Conservation (phyloP, 441 rosid species). For the Euphorbia celastroides region DNA sequence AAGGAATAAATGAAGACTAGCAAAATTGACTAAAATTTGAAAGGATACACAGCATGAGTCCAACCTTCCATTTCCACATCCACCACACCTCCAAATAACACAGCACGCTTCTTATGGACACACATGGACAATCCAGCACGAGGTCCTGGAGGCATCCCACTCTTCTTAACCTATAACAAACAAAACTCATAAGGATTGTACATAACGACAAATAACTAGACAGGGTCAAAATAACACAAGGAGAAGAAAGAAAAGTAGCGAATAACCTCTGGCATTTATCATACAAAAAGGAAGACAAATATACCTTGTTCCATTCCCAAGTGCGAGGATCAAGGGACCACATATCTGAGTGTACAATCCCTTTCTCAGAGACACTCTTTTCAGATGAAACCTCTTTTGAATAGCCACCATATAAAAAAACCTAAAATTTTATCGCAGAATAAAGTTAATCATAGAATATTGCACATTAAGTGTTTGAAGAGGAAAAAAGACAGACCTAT, state of each 20-base stretch:
- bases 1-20: conserved; percentile 3
- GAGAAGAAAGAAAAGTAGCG: background rate
- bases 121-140: conserved; percentile 93
- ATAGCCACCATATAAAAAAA: conserved; percentile 89
- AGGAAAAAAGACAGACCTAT: background rate
- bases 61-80: conserved; percentile 95
- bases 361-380: conserved; percentile 76
- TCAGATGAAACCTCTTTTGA: conserved; percentile 88
- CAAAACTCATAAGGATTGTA: conserved; percentile 11
- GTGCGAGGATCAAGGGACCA: conserved; percentile 98
- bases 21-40: background rate
- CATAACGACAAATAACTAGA: background rate
- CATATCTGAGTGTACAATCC: conserved; percentile 85
- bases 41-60: conserved; percentile 17
- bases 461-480: background rate
- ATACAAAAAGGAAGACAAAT: conserved; percentile 17
- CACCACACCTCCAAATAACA: conserved; percentile 93
- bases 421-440: conserved; percentile 42
- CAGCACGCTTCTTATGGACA: conserved; percentile 94
- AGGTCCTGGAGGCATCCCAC: conserved; percentile 95
- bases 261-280: background rate
- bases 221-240: background rate
- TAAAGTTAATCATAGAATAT: conserved; percentile 3
- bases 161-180: conserved; percentile 69
- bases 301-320: conserved; percentile 99